Percentiles rank a stretch among this genome's conserved stretches.
These are phyloP conservation scores for Chrysochromulina tobinii DNA, from an alignment of 78 protist genomes.

Conservation along the genomic window DNA sequence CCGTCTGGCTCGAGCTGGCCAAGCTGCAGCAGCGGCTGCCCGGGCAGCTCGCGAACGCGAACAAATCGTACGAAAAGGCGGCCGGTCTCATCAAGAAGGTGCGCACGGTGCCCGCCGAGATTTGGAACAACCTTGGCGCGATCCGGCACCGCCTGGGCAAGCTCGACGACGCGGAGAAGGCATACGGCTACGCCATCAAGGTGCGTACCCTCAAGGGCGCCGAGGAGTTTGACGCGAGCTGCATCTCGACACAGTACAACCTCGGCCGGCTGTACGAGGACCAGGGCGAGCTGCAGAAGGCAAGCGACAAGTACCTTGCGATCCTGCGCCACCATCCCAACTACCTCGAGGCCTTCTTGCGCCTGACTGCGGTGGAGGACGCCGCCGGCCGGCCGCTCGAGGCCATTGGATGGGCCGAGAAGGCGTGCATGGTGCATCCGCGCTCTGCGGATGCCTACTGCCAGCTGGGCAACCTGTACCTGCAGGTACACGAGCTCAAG, in stretches of 20 bases:
- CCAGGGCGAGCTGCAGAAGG: background rate
- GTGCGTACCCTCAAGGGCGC: background rate
- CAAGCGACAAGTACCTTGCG: background rate
- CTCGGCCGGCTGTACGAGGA: background rate
- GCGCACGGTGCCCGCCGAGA: background rate
- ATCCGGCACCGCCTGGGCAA: constrained; percentile 9
- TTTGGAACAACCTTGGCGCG: constrained; percentile 30
- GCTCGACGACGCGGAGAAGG: background rate
- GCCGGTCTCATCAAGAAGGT: background rate
- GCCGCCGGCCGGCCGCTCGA: background rate
- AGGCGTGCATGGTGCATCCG: background rate
- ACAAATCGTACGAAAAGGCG: background rate
- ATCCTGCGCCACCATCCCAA: constrained; percentile 27
- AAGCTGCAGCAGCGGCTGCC: background rate
- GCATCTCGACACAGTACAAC: background rate
- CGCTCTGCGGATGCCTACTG: too few species aligned
- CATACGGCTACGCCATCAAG: background rate
- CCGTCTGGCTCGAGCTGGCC: background rate
- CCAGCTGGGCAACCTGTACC: too few species aligned
- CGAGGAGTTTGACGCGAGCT: background rate
- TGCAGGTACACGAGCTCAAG: too few species aligned
- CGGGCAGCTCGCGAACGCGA: background rate
- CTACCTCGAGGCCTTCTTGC: background rate
- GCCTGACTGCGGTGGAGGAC: background rate
- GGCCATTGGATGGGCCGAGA: background rate